Base-by-base conservation (phyloP, 2,329 filamentous ascomycete genomes). In the Xylaria sp. region DNA sequence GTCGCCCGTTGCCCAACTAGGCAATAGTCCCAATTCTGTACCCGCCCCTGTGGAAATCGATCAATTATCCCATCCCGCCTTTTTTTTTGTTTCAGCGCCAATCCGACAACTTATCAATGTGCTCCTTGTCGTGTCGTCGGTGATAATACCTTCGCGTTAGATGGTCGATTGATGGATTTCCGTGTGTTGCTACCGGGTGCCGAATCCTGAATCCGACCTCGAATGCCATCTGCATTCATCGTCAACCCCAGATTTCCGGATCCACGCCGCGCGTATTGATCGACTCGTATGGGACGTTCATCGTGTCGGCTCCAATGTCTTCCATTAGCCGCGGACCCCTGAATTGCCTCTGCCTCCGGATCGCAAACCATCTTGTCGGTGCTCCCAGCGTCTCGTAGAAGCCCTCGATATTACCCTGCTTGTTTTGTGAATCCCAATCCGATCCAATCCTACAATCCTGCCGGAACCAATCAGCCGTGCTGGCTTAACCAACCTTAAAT, bases 271-370 rank as follows among this genome's bases (percentile, higher is more conserved):
- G 54, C 63, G 27, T 31, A 42, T 44, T 50, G 38, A 29, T 59
- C n/a, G n/a, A n/a, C n/a, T 29, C 33, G 29, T 31, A 25, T 36
- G 49, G 27, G 33, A 57, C 42, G 42, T 36, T 39, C 58, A 70
- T 72, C 65, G 72, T 74, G 71, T 63, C 66, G 68, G 68, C 67
- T 63, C 73, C 73, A 73, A 76, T 76, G 74, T 73, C 73, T 71
- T 71, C 66, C 70, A 71, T 62, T 67, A 65, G 56, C 67, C 66
- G 68, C 66, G 63, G 68, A 71, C 69, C 71, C 64, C 69, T 73
- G 71, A 76, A 71, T 72, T 71, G 70, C 73, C 69, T 72, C 69
- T 74, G 70, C 63, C 63, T 66, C 68, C 65, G 56, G 69, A 65
- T 71, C 69, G 68, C 70, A 69, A 69, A 67, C 63, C 67, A 61